Base-by-base conservation (phyloP, 2,329 filamentous ascomycete species). In the Ceratocystis huliohia region DNA sequence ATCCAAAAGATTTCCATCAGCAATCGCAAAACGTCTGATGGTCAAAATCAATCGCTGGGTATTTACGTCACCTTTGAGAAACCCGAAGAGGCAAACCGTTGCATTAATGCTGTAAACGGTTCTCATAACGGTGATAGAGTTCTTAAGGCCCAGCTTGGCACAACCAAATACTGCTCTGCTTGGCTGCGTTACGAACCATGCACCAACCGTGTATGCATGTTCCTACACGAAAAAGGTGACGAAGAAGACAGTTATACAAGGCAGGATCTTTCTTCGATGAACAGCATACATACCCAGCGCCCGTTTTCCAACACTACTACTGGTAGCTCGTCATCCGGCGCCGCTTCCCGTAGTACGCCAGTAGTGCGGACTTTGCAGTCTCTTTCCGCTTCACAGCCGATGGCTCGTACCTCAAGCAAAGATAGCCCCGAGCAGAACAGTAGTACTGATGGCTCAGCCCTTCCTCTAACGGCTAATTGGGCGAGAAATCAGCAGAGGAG, bases 1-100 rank as follows among this genome's bases (percentile, higher is more conserved):
- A 99, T 99, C 71, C 88, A 96, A 74, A 99, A 99, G 76, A 97
- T 99, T 66, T 96, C 96, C 65, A 96, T 99, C 70, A 97, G 92
- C 80, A 96, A 96, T 75, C 85, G 91, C 50, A 96, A 96, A 75
- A 90, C 82, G 68, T 82, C 84, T 41, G 84, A 87, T 72, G 83
- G 83, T 37, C 82, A 93, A 69, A 89, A 91, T 70, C 89, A 94
- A 72, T 95, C 92, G 0, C 87, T 99, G 4, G 94, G 94, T 61
- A 93, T 99, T 63, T 99, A 99, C 73, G 94, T 99, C n/a, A 99
- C 94, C 0, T 99, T 96, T 74, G 88, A 94, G 71, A 87, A 84
- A 70, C 96, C 96, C 74, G 86, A 91, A 70, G 94, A 97, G 76
- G 94, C 94, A 17, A 88, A 88, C 50, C 85, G 84, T 46, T 99